These are phyloP conservation scores for Diaporthe aspalathi DNA, from an alignment of 2,329 filamentous ascomycete species.

Conservation along the genomic window DNA sequence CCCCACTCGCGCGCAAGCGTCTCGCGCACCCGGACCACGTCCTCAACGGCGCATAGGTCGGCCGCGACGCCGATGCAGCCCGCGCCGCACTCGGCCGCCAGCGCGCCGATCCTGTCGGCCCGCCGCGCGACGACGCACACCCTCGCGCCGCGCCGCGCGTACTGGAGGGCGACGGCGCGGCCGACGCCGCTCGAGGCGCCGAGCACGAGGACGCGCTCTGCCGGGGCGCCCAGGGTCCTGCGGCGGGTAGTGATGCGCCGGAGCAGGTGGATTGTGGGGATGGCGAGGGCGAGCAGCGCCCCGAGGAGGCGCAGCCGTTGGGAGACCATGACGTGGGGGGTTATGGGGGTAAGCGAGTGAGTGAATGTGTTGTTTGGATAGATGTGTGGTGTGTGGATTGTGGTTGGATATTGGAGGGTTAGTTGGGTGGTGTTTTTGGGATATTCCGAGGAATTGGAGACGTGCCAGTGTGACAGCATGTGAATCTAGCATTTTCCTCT, in stretches of 20 bases:
- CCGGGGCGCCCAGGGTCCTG: not conserved
- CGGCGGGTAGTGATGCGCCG: constrained; percentile 20
- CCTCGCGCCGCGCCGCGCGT: constrained; percentile 46
- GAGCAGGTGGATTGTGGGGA: constrained; percentile 12
- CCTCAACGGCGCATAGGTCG: constrained; percentile 45
- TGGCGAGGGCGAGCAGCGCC: constrained; percentile 31
- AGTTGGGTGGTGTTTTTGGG: not conserved
- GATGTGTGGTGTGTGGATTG: too few species aligned
- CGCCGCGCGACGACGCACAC: constrained; percentile 49
- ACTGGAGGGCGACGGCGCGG: constrained; percentile 44
- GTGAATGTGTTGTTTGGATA: too few species aligned
- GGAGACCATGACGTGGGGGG: constrained; percentile 9
- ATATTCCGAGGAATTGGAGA: not conserved
- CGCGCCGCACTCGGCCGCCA: constrained; percentile 46
- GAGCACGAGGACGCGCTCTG: constrained; percentile 48
- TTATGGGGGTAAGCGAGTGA: not conserved
- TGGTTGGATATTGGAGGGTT: not conserved
- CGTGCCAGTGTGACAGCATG: not conserved
- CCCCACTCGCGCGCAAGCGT: constrained; percentile 44
- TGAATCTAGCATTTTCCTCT: not conserved
- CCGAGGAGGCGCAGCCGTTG: constrained; percentile 22
- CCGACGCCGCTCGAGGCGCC: constrained; percentile 51
- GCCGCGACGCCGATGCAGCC: constrained; percentile 45
- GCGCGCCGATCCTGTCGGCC: constrained; percentile 42
- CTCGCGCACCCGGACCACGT: constrained; percentile 46